Conservation (phyloP, 495 filamentous ascomycete species). For the Daldinia bambusicola region DNA sequence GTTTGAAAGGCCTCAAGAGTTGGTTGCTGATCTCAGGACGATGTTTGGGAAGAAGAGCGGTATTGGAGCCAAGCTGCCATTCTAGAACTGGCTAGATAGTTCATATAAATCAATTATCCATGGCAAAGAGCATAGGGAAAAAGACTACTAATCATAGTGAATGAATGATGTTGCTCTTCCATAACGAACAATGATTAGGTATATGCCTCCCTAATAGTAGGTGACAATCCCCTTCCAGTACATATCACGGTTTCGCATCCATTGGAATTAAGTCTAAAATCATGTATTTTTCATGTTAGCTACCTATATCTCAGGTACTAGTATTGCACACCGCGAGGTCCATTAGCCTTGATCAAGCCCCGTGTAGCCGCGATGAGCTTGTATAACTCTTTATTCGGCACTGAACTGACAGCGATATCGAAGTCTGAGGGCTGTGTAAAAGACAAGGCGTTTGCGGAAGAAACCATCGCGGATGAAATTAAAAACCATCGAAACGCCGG, state of each 20-base stretch:
- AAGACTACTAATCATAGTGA: neutral
- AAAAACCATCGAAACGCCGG: constrained; percentile 22
- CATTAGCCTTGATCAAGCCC: neutral
- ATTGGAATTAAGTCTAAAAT: neutral
- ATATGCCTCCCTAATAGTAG: too few species aligned
- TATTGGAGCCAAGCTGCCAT: neutral
- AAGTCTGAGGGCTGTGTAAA: neutral
- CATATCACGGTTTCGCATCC: neutral
- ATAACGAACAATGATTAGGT: too few species aligned
- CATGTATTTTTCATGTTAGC: neutral
- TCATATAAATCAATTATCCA: neutral
- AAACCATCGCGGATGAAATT: neutral
- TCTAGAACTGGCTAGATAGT: neutral
- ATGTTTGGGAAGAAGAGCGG: constrained; percentile 1
- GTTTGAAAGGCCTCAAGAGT: neutral
- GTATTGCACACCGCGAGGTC: neutral
- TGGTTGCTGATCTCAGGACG: neutral
- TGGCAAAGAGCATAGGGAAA: neutral
- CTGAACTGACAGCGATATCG: neutral
- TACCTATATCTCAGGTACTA: neutral
- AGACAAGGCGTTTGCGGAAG: neutral
- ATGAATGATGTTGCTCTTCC: too few species aligned
- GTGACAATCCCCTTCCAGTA: neutral
- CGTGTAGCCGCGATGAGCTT: neutral
- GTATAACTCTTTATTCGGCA: neutral